These are phyloP conservation scores for Dentipellis sp. DNA, from an alignment of 768 basidiomycete genomes.

Conservation along the genomic window DNA sequence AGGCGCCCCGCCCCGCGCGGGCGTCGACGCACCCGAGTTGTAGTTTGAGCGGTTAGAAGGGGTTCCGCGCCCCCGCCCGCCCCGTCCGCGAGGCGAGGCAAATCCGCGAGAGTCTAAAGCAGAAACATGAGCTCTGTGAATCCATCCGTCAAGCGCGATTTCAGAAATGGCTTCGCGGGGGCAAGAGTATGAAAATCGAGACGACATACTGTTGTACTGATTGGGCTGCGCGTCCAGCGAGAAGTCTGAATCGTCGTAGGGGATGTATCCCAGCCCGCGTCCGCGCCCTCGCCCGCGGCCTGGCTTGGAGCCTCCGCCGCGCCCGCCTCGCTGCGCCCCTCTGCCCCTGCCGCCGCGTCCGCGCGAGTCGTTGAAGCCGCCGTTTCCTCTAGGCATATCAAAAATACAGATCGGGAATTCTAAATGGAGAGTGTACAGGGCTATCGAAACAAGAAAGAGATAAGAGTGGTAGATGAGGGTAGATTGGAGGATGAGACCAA, in stretches of 20 bases:
- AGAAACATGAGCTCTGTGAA: background rate
- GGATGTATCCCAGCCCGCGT: constrained; percentile 14
- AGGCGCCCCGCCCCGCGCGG: background rate
- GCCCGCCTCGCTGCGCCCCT: constrained; percentile 11
- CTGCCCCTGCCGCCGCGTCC: background rate
- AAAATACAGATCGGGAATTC: too few species aligned
- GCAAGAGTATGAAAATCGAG: background rate
- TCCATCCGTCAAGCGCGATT: background rate
- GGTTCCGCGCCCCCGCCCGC: background rate
- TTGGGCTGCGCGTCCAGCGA: background rate
- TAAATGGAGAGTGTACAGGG: too few species aligned
- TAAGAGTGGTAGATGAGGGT: too few species aligned
- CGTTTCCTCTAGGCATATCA: background rate
- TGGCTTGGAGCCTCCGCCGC: constrained; percentile 15
- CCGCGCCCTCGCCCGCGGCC: constrained; percentile 23
- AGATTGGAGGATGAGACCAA: too few species aligned
- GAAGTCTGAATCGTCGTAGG: background rate
- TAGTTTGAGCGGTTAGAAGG: background rate
- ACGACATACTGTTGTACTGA: background rate
- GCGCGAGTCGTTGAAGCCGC: background rate
- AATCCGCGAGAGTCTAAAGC: background rate
- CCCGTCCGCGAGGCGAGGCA: background rate
- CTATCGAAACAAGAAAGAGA: too few species aligned
- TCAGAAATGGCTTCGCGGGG: too few species aligned
- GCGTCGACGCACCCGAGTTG: background rate